These are phyloP conservation scores for Eucalyptus cladocalyx DNA, from an alignment of 345 rosid species.

Conservation along the genomic window DNA sequence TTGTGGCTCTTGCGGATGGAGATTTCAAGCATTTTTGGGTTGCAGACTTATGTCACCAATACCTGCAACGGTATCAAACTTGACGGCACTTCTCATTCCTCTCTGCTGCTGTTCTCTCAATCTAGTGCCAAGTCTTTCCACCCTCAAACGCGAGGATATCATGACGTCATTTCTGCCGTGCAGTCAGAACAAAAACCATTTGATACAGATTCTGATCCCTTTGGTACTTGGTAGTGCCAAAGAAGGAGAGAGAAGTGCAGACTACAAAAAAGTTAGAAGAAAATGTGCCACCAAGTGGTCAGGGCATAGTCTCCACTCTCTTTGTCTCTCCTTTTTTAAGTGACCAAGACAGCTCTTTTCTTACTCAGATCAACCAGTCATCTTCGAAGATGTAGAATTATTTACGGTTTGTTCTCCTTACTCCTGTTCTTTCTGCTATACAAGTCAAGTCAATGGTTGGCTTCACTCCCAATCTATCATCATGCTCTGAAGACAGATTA, in stretches of 20 bases:
- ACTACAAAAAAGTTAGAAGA: neutral
- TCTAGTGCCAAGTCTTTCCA: neutral
- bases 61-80: neutral
- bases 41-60: neutral
- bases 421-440: too few species aligned
- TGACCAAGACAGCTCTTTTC: neutral
- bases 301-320: neutral
- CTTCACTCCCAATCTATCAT: neutral
- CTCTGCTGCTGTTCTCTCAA: neutral
- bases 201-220: neutral
- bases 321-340: neutral
- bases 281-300: neutral
- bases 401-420: neutral
- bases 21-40: neutral
- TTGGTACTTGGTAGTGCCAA: neutral
- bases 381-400: neutral
- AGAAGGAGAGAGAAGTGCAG: neutral
- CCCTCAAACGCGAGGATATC: neutral
- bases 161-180: neutral
- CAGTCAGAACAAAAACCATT: neutral
- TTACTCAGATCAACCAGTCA: neutral
- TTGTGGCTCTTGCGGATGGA: neutral
- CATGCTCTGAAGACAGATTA: neutral
- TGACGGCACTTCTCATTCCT: neutral
- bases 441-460: neutral